Evolutionary conservation across 306 rosid genomes (phyloP), one percentile per base, ranked within the genome.

Genomic region (Canavalia ensiformis): DNA sequence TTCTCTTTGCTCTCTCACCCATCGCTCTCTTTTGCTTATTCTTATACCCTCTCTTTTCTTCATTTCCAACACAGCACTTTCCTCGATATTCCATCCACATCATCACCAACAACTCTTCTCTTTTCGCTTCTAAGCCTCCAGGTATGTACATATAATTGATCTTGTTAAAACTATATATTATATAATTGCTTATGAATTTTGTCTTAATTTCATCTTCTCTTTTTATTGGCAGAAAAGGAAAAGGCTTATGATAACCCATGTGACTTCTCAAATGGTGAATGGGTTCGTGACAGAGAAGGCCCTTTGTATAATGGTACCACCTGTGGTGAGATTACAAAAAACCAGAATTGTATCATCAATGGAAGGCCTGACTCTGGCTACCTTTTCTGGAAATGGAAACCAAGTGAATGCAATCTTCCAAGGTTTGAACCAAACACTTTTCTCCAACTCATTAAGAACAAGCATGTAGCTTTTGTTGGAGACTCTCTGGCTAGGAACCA

Each of bases 401-500:
- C 98, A 13, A 86, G 62, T 34, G 67, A 90, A 60, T 95, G 98
- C 58, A 12, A 5, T 5, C 85, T 95, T 30, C 90, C 95, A 39
- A 92, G 95, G 94, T 95, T 95, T 72, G 94, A 95, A 52, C 97
- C 98, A 31, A 37, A 55, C 37, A 79, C 85, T 74, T 95, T 92
- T 55, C 93, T 95, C 46, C 74, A 82, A 46, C 80, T 91, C 34
- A 31, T 92, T 58, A 76, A 42, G 0, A 88, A 89, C 92, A 92
- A 91, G 68, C 92, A 92, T 41, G 4, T 95, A 71, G 97, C 97
- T 34, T 91, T 95, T 88, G 91, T 95, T 1, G 98, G 98, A 2
- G 98, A 95, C 50, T 95, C 98, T 76, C 85, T 95, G 94, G 98
- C 98, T 11, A 95, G 98, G 83, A 95, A 95, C 89, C 98, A 95